Conservation (phyloP, 345 rosid genomes). For the Linum trigynum region DNA sequence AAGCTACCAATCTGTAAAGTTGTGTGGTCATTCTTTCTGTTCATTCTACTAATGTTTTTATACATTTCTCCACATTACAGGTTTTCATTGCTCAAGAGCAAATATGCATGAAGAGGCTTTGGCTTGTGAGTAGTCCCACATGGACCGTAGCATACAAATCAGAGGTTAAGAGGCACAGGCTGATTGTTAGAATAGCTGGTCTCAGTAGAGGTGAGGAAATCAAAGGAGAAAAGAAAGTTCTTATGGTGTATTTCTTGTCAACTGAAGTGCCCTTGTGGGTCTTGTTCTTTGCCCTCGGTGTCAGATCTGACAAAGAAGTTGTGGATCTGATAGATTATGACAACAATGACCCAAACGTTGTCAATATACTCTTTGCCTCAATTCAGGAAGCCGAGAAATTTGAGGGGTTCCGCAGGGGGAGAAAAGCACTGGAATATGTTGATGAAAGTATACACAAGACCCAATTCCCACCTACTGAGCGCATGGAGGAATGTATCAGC, state of each 20-base stretch:
- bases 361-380: conserved; percentile 51
- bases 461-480: conserved; percentile 66
- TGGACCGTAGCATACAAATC: conserved; percentile 70
- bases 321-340: conserved; percentile 49
- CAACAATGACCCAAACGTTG: conserved; percentile 40
- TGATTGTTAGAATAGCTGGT: conserved; percentile 46
- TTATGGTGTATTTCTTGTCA: conserved; percentile 66
- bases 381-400: conserved; percentile 57
- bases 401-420: conserved; percentile 39
- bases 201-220: conserved; percentile 15
- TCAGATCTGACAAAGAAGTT: conserved; percentile 64
- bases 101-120: conserved; percentile 60
- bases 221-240: conserved; percentile 50
- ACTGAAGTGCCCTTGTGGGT: conserved; percentile 72
- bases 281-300: conserved; percentile 77
- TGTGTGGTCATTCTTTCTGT: neutral
- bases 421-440: conserved; percentile 33
- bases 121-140: conserved; percentile 51
- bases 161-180: conserved; percentile 51
- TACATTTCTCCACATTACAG: conserved; percentile 31
- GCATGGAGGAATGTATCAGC: conserved; percentile 46
- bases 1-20: too few species aligned
- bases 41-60: neutral
- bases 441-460: conserved; percentile 35
- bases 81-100: conserved; percentile 86